Percentiles rank a stretch among this genome's conserved stretches.
Evolutionary conservation across 169 alveolate species (phyloP).

Genomic region (Theileria equi): DNA sequence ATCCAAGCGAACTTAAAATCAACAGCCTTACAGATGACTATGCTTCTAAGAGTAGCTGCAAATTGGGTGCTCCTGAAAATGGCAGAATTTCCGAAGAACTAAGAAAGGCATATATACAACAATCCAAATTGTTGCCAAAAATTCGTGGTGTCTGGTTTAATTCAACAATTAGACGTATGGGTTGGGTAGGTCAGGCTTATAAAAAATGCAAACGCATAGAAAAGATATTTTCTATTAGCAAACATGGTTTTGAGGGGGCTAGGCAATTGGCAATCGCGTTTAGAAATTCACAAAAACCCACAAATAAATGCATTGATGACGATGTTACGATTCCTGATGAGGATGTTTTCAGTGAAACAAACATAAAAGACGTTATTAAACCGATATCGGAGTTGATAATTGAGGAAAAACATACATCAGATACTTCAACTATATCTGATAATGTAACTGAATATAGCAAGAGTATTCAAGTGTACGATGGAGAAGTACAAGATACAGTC

Average conservation of each 20-base stretch:
- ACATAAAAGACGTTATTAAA: conserved; percentile 7
- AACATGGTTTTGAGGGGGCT: conserved; percentile 80
- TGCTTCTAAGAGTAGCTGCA: too few relatives aligned
- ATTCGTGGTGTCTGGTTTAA: conserved; percentile 81
- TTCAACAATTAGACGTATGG: conserved; percentile 80
- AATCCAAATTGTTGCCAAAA: conserved; percentile 73
- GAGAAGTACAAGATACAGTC: neutral
- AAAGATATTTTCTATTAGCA: conserved; percentile 74
- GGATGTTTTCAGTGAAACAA: conserved; percentile 1
- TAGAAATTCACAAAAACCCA: conserved; percentile 79
- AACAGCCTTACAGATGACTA: too few relatives aligned
- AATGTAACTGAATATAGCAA: neutral
- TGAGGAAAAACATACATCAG: neutral
- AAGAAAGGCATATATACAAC: conserved; percentile 68
- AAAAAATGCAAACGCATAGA: conserved; percentile 79
- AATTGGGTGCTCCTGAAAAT: too few relatives aligned
- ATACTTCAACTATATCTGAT: neutral
- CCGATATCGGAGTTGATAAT: conserved; percentile 17
- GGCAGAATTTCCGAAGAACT: conserved; percentile 71
- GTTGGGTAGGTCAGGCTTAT: conserved; percentile 83
- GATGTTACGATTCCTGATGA: conserved; percentile 5
- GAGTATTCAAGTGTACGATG: too few relatives aligned
- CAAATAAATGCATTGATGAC: conserved; percentile 8
- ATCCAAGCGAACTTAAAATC: too few relatives aligned
- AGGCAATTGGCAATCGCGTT: conserved; percentile 74